Percentiles rank a stretch among this genome's conserved stretches.
phyloP scores from a whole-genome alignment of 495 filamentous ascomycete species.

The Lasiosphaeris hirsuta region DNA sequence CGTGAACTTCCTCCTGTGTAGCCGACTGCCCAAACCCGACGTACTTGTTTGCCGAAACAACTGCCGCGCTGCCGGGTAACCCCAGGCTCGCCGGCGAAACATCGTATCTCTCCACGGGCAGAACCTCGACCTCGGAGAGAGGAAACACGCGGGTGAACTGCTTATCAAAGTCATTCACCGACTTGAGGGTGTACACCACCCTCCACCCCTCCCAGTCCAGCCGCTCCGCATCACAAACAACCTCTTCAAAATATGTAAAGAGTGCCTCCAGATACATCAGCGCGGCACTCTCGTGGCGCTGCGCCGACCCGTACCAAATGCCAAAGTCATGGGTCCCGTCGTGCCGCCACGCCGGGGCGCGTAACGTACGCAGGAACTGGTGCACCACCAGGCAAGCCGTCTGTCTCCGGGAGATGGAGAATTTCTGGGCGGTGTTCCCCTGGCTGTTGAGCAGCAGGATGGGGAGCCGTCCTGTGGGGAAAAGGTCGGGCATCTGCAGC shows the following conservation, averaged over 20 bases:
- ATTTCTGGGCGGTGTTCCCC: too few species aligned
- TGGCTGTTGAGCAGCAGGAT: too few species aligned
- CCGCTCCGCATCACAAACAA: neutral
- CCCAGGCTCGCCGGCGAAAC: slow-evolving; percentile 11
- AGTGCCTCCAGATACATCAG: slow-evolving; percentile 19
- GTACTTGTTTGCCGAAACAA: slow-evolving; percentile 22
- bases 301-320: slow-evolving; percentile 22
- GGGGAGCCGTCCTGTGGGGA: too few species aligned
- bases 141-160: neutral
- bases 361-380: slow-evolving; percentile 21
- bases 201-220: slow-evolving; percentile 6
- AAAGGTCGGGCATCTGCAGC: too few species aligned
- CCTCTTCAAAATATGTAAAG: slow-evolving; percentile 16
- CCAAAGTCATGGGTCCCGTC: slow-evolving; percentile 24
- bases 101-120: slow-evolving; percentile 4
- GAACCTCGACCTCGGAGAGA: slow-evolving; percentile 7
- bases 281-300: slow-evolving; percentile 17
- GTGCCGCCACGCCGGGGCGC: slow-evolving; percentile 11
- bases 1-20: slow-evolving; percentile 27
- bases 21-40: slow-evolving; percentile 27
- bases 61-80: slow-evolving; percentile 16
- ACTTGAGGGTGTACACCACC: slow-evolving; percentile 7
- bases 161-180: neutral
- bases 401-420: slow-evolving; percentile 10
- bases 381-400: slow-evolving; percentile 20